A percentile compares a stretch with the other conserved stretches of the same genome.
phyloP scores from a whole-genome alignment of 2,329 filamentous ascomycete genomes.

The Monosporascus ibericus region DNA sequence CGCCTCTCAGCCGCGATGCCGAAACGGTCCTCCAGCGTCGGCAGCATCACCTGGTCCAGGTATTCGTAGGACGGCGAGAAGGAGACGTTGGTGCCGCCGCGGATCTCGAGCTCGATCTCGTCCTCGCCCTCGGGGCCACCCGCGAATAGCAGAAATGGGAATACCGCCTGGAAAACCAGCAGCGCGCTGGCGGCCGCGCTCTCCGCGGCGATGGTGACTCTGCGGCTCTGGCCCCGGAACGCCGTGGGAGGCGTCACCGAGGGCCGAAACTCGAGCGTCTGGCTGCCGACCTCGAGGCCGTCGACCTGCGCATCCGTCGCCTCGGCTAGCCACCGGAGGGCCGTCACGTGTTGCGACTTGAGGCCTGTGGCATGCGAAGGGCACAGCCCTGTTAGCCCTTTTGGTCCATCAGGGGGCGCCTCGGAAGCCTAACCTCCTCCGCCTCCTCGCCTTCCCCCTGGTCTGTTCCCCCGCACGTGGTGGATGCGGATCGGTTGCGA shows the following conservation, averaged over 20 bases:
- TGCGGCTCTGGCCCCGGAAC: constrained; percentile 28
- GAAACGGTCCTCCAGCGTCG: constrained; percentile 45
- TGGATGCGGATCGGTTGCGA: constrained; percentile 46
- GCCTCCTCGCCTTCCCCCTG: constrained; percentile 26
- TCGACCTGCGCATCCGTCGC: constrained; percentile 44
- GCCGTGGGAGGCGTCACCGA: constrained; percentile 28
- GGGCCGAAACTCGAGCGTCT: constrained; percentile 42
- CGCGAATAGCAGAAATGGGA: constrained; percentile 53
- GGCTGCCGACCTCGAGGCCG: constrained; percentile 46
- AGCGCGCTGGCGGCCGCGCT: constrained; percentile 48
- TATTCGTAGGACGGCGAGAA: constrained; percentile 57
- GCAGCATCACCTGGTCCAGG: constrained; percentile 54
- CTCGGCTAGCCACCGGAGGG: constrained; percentile 47
- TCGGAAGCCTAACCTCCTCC: constrained; percentile 1
- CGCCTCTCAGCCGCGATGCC: constrained; percentile 39
- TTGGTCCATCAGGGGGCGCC: no score
- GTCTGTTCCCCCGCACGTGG: constrained; percentile 50
- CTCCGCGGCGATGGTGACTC: constrained; percentile 42
- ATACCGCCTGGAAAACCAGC: constrained; percentile 53
- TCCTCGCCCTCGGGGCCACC: constrained; percentile 38
- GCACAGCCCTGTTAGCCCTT: not conserved
- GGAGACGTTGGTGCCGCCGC: constrained; percentile 54
- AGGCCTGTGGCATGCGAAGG: constrained; percentile 37
- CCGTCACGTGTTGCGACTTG: constrained; percentile 54
- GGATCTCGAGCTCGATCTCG: constrained; percentile 42